Evolutionary conservation across 2,329 filamentous ascomycete genomes (phyloP), one percentile per base, ranked within the genome.

Genomic region (Fusarium siculi): DNA sequence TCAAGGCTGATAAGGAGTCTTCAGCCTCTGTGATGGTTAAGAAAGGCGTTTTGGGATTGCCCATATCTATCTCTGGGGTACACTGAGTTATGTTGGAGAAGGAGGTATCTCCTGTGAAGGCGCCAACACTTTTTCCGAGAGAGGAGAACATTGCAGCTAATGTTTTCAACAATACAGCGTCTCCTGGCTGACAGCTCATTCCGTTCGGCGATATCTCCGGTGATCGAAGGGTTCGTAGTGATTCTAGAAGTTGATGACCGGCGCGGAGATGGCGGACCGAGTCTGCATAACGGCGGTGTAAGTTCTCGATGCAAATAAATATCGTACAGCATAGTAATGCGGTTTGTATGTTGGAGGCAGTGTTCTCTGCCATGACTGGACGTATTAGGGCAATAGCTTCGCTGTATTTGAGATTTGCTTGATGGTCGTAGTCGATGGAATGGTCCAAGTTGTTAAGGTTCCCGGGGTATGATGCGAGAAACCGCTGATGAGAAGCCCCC

Each of bases 261-360:
- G 74, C 70, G n/a, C 66, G 68, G 12, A 77, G 32, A 25, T 77
- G 75, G 9, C 75, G 68, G 3, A 76, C 49, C 11, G 75, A 65
- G 19, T 77, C 75, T n/a, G 73, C 54, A 15, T 74, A 73, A 4
- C 75, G 75, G 2, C 69, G 67, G 16, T 72, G 56, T 5, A 77
- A 49, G 25, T 68, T 76, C 44, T 77, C 75, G 15, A 77, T 70
- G 28, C 69, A 74, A 30, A 77, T 75, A n/a, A 77, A 77, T 28
- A 77, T 73, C 21, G 72, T 67, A 21, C 75, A 77, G 36, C 75
- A 77, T 3, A 72, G 57, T 2, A 77, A 58, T n/a, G 71, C 69
- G 8, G 59, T 67, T 34, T 68, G 66, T 21, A 74, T 63, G 15
- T 76, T 72, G 4, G 52, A 28, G 6, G 53, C 37, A 4, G 71